Percentiles rank a stretch among this genome's conserved stretches.
Conservation (phyloP, 1,139 yeast species). For the Spencermartinsiella ligniputridi region DNA sequence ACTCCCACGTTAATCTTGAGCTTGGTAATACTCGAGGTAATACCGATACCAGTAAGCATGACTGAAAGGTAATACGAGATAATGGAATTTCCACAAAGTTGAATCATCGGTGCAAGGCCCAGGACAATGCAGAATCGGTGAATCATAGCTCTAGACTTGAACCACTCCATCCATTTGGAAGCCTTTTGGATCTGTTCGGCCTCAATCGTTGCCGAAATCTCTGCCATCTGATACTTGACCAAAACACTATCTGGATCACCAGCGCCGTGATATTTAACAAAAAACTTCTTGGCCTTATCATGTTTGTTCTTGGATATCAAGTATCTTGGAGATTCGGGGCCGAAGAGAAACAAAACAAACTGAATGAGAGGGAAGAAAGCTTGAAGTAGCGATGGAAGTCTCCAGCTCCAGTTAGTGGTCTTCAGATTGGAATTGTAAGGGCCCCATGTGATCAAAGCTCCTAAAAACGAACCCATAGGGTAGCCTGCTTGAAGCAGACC, state of each 20-base stretch:
- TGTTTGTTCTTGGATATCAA: constrained; percentile 50
- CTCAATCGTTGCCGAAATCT: constrained; percentile 16
- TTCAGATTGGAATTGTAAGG: constrained; percentile 23
- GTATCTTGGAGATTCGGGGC: constrained; percentile 66
- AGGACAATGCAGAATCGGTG: constrained; percentile 38
- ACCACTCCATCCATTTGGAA: constrained; percentile 34
- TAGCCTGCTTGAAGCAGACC: constrained; percentile 7
- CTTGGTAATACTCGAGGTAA: constrained; percentile 38
- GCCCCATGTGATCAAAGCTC: constrained; percentile 7
- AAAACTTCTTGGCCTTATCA: constrained; percentile 42
- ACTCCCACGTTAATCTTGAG: constrained; percentile 24
- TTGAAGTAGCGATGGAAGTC: constrained; percentile 41
- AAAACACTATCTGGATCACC: constrained; percentile 16
- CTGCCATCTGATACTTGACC: constrained; percentile 17
- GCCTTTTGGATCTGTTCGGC: constrained; percentile 14
- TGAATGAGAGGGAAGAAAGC: constrained; percentile 39
- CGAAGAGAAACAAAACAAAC: constrained; percentile 22
- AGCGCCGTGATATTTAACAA: constrained; percentile 23
- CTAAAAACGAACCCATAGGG: constrained; percentile 6
- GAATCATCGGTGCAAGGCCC: constrained; percentile 28
- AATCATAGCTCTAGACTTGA: constrained; percentile 34
- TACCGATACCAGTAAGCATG: constrained; percentile 27
- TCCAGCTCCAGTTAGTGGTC: constrained; percentile 38
- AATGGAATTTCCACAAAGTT: constrained; percentile 39
- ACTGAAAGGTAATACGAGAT: constrained; percentile 43